A percentile compares a stretch with the other conserved stretches of the same genome.
phyloP scores from a whole-genome alignment of 2,329 filamentous ascomycete species.

The Aspergillus ruber region DNA sequence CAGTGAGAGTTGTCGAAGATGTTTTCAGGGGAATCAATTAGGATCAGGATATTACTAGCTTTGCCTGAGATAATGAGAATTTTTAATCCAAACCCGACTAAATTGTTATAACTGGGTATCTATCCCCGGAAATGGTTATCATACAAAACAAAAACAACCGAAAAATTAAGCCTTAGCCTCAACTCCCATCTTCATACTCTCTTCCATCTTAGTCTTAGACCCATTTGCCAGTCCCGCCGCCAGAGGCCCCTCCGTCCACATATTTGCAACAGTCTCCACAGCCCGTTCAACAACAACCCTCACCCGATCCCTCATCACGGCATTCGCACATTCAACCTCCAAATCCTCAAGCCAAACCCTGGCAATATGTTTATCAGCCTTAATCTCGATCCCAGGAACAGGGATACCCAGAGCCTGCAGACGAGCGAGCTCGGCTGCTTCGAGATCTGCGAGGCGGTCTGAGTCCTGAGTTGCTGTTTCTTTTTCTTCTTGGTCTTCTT shows the following conservation, averaged over 20 bases:
- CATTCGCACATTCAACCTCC: constrained; percentile 78
- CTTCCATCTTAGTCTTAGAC: constrained; percentile 10
- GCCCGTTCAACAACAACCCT: constrained; percentile 83
- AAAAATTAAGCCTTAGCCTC: constrained; percentile 18
- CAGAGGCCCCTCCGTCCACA: constrained; percentile 42
- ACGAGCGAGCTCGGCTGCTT: constrained; percentile 64
- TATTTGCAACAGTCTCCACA: constrained; percentile 75
- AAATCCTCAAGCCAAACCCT: constrained; percentile 88
- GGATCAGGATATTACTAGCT: too few relatives aligned
- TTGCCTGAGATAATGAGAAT: too few relatives aligned
- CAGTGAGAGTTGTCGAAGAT: constrained; percentile 48
- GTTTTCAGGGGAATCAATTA: constrained; percentile 30
- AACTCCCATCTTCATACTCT: constrained; percentile 17
- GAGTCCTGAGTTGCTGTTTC: constrained; percentile 36
- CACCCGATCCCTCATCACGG: constrained; percentile 74
- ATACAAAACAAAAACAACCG: neutral
- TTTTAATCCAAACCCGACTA: too few relatives aligned
- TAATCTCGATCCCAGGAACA: constrained; percentile 80
- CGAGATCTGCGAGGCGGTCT: constrained; percentile 47
- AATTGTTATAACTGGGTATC: too few relatives aligned
- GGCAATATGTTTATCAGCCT: constrained; percentile 79
- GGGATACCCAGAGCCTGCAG: constrained; percentile 81
- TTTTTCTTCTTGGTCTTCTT: constrained; percentile 21
- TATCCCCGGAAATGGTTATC: too few relatives aligned
- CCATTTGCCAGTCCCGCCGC: constrained; percentile 19